A percentile compares a stretch with the other conserved stretches of the same genome.
Conservation (phyloP, 108 stramenopile genomes). For the Nannochloropsis granulata region DNA sequence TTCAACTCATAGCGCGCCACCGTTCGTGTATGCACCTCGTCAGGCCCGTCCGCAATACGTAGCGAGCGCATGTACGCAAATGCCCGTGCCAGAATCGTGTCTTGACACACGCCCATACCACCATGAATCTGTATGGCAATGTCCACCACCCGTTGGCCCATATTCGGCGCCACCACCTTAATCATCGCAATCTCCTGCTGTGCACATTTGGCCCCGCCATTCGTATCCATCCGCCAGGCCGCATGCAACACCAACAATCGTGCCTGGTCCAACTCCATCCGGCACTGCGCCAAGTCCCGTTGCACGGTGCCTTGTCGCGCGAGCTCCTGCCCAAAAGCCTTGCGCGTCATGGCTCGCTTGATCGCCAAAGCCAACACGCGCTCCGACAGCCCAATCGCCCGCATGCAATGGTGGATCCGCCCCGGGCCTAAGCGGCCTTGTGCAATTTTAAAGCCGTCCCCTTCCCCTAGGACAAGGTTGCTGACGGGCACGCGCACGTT, state of each 20-base stretch:
- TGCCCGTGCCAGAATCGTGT: slow-evolving; percentile 58
- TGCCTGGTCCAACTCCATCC: slow-evolving; percentile 19
- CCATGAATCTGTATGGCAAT: slow-evolving; percentile 71
- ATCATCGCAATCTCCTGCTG: slow-evolving; percentile 51
- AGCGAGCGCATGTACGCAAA: slow-evolving; percentile 63
- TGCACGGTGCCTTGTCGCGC: slow-evolving; percentile 53
- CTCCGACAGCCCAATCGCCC: slow-evolving; percentile 57
- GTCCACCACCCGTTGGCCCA: slow-evolving; percentile 60
- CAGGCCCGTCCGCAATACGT: slow-evolving; percentile 90
- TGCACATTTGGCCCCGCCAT: slow-evolving; percentile 12
- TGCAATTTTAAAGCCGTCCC: slow-evolving; percentile 81
- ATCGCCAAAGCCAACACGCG: slow-evolving; percentile 26
- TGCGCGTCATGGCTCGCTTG: slow-evolving; percentile 14
- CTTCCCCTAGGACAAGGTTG: slow-evolving; percentile 58
- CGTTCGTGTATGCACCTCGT: slow-evolving; percentile 59
- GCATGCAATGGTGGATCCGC: slow-evolving; percentile 96
- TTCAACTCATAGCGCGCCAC: slow-evolving; percentile 25
- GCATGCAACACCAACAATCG: slow-evolving; percentile 30
- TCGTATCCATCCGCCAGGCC: slow-evolving; percentile 27
- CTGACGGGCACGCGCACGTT: slow-evolving; percentile 8
- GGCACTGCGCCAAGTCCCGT: slow-evolving; percentile 35
- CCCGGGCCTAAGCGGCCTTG: slow-evolving; percentile 88
- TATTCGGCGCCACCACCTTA: slow-evolving; percentile 67
- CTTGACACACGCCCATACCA: slow-evolving; percentile 65
- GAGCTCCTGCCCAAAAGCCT: slow-evolving; percentile 53